Evolutionary conservation across 2,329 filamentous ascomycete genomes (phyloP).

Genomic region (Rhynchosporium graminicola): DNA sequence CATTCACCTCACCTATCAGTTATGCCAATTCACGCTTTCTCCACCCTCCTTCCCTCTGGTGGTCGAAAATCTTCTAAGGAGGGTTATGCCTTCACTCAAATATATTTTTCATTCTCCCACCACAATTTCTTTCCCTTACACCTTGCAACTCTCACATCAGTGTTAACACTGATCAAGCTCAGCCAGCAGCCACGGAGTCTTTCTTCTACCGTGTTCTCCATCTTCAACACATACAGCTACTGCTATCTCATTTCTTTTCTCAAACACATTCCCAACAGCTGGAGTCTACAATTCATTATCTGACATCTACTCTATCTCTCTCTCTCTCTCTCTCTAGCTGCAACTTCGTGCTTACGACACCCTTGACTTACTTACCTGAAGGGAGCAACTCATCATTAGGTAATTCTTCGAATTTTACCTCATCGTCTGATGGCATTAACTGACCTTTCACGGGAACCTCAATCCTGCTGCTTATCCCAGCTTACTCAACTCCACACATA

Average conservation of each 20-base stretch:
- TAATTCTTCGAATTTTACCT: neutral
- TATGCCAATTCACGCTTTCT: neutral
- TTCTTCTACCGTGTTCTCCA: neutral
- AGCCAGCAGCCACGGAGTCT: neutral
- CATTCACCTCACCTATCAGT: conserved; percentile 1
- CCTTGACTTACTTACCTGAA: neutral
- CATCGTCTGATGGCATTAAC: neutral
- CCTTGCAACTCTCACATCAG: neutral
- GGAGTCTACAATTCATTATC: neutral
- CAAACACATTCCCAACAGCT: neutral
- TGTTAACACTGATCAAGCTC: neutral
- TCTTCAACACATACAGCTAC: neutral
- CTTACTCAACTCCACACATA: neutral
- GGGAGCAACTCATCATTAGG: neutral
- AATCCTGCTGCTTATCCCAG: neutral
- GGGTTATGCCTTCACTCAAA: too few species aligned
- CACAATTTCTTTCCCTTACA: neutral
- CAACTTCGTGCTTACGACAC: neutral
- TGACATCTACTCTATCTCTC: neutral
- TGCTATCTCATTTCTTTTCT: neutral
- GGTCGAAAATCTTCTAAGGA: neutral
- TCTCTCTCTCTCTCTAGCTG: neutral
- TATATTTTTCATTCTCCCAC: neutral
- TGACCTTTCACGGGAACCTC: neutral
- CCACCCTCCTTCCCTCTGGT: neutral